phyloP scores from a whole-genome alignment of 305 asterid genomes.

The Rubia balearica region DNA sequence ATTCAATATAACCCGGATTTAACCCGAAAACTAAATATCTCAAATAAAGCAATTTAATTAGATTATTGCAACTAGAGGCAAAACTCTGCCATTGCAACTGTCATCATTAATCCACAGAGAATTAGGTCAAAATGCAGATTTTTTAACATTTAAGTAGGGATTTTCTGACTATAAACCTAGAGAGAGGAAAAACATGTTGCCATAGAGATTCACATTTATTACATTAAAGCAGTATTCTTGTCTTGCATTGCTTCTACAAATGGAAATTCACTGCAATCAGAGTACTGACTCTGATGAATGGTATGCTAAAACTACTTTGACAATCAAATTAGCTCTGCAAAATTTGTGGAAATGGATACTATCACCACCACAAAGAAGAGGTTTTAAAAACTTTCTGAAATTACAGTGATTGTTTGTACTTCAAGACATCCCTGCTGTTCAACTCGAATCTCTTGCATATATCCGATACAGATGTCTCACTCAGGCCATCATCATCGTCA shows the following conservation, averaged over 20 bases:
- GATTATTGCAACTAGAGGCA: no score
- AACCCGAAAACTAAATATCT: no score
- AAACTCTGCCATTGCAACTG: no score
- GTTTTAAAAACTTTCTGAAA: not conserved
- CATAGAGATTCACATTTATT: not conserved
- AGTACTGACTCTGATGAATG: not conserved
- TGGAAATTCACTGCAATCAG: not conserved
- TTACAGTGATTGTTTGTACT: slow-evolving; percentile 47
- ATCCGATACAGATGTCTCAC: slow-evolving; percentile 36
- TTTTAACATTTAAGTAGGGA: no score
- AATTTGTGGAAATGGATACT: not conserved
- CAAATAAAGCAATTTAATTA: no score
- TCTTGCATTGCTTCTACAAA: not conserved
- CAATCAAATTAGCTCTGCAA: slow-evolving; percentile 2
- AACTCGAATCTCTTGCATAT: slow-evolving; percentile 62
- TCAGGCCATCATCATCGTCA: slow-evolving; percentile 28
- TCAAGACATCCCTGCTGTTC: slow-evolving; percentile 51
- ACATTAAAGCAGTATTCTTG: not conserved
- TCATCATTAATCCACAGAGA: no score
- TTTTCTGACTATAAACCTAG: no score
- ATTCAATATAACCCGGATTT: no score
- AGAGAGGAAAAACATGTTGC: not conserved
- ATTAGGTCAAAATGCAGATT: no score
- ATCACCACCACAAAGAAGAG: not conserved
- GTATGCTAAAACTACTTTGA: not conserved